phyloP scores from a whole-genome alignment of 202 grass and related monocot species.

The Brachypodium distachyon region DNA sequence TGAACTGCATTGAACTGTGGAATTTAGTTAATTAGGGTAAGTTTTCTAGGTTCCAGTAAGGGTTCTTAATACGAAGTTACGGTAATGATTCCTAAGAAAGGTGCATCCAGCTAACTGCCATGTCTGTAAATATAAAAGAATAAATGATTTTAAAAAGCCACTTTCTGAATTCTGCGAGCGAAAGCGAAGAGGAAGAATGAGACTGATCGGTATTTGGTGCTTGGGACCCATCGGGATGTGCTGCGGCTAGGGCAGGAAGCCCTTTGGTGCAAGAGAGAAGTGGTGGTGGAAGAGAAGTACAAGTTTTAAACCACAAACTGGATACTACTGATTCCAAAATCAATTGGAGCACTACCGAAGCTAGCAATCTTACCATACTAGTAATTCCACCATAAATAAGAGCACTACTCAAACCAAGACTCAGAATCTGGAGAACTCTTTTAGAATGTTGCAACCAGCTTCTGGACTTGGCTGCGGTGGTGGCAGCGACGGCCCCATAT shows the following conservation, averaged over 20 bases:
- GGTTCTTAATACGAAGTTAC: no score
- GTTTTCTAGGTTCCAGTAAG: no score
- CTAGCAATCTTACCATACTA: neutral
- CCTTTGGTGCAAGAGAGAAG: neutral
- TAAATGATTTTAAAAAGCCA: no score
- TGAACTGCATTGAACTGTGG: no score
- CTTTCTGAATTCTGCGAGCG: neutral
- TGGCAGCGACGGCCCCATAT: neutral
- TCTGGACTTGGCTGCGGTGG: neutral
- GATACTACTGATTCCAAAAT: neutral
- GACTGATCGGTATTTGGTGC: neutral
- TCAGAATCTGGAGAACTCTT: neutral
- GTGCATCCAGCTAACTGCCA: no score
- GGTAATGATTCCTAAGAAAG: no score
- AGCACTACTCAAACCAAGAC: neutral
- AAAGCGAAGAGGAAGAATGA: neutral
- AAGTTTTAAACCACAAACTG: neutral
- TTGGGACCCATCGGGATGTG: neutral
- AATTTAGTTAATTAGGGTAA: no score
- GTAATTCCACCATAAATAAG: neutral
- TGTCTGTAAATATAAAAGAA: no score
- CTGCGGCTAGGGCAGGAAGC: neutral
- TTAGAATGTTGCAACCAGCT: neutral
- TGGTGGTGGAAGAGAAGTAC: neutral
- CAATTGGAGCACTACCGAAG: neutral